These are phyloP conservation scores for Flagelloscypha sp. DNA, from an alignment of 768 basidiomycete genomes.

Conservation along the genomic window DNA sequence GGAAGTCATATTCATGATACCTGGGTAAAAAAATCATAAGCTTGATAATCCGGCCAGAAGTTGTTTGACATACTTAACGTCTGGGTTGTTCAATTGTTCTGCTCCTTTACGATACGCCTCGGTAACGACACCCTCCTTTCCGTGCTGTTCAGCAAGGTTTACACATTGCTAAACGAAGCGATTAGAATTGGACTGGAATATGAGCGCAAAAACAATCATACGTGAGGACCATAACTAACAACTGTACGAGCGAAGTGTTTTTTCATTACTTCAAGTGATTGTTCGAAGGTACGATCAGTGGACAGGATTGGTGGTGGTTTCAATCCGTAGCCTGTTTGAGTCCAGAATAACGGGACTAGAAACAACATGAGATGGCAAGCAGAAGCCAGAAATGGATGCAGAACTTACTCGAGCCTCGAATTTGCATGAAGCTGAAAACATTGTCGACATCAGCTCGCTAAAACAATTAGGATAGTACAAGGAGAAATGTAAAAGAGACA, in stretches of 20 bases:
- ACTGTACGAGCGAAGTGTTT: constrained; percentile 66
- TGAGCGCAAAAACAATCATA: constrained; percentile 26
- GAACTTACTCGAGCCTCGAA: constrained; percentile 79
- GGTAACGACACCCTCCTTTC: constrained; percentile 79
- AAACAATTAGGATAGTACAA: constrained; percentile 2
- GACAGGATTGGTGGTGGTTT: constrained; percentile 82
- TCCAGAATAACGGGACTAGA: constrained; percentile 88
- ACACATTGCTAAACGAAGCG: constrained; percentile 52
- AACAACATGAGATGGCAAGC: constrained; percentile 5
- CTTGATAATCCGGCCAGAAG: neutral
- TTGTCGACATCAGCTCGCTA: constrained; percentile 72
- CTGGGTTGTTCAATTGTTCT: constrained; percentile 43
- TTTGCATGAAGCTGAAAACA: constrained; percentile 82
- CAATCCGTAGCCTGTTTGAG: constrained; percentile 75
- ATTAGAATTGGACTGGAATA: constrained; percentile 6
- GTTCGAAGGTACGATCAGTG: constrained; percentile 61
- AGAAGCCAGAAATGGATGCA: neutral
- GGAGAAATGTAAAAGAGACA: constrained; percentile 10
- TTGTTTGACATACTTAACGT: constrained; percentile 41
- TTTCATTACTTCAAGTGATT: constrained; percentile 61
- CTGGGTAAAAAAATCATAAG: constrained; percentile 26
- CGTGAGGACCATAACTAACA: constrained; percentile 71
- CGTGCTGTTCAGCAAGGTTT: constrained; percentile 85
- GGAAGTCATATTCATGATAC: constrained; percentile 87
- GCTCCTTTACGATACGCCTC: constrained; percentile 68